Conservation (phyloP, 2,329 filamentous ascomycete genomes). For the Fusarium ambrosium region DNA sequence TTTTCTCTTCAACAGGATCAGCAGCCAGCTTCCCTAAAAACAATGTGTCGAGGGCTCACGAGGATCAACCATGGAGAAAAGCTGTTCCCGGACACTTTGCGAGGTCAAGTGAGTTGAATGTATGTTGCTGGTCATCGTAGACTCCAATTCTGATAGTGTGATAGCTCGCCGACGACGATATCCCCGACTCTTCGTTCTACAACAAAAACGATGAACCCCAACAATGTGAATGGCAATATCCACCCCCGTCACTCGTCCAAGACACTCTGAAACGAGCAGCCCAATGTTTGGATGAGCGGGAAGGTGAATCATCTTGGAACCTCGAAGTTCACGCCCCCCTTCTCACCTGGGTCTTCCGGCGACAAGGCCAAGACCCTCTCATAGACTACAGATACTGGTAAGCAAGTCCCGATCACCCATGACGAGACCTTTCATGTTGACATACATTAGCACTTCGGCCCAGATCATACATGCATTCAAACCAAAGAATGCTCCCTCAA, state of each 20-base stretch:
- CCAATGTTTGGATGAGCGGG: background rate
- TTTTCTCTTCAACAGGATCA: background rate
- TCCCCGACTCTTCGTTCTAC: background rate
- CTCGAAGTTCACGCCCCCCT: background rate
- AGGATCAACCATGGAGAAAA: background rate
- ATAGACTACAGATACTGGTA: constrained; percentile 1
- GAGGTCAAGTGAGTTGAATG: background rate
- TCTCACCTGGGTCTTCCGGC: background rate
- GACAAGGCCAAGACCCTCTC: background rate
- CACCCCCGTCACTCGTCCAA: background rate
- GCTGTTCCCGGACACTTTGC: background rate
- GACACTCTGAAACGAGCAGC: background rate
- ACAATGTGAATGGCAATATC: background rate
- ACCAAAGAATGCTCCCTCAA: background rate
- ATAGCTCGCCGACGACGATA: background rate
- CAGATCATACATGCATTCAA: constrained; percentile 1
- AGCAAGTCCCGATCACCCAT: background rate
- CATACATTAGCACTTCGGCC: background rate
- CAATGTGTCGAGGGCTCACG: background rate
- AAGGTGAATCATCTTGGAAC: constrained; percentile 2
- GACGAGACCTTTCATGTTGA: background rate
- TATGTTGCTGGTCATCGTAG: background rate
- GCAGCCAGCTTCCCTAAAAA: background rate
- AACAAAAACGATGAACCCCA: background rate
- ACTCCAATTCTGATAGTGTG: background rate